Conservation (phyloP, 1,284 basidiomycete species). For the Ceratobasidium sp. region DNA sequence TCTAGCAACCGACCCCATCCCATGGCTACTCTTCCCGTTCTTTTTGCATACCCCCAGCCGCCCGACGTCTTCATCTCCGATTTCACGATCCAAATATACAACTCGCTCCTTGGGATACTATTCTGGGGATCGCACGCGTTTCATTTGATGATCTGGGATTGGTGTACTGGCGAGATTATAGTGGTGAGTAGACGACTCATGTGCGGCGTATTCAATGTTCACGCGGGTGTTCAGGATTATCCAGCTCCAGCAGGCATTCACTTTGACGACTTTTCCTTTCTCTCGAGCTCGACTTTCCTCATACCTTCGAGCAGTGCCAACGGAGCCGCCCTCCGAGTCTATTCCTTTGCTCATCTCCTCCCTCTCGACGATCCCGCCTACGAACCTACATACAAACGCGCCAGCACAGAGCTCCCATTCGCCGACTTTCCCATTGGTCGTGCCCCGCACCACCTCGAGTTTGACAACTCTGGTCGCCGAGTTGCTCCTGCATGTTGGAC, state of each 20-base stretch:
- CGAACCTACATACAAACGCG: background rate
- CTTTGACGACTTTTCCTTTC: constrained; percentile 31
- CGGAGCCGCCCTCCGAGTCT: constrained; percentile 44
- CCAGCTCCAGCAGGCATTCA: constrained; percentile 31
- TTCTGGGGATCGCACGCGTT: constrained; percentile 35
- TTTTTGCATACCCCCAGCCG: constrained; percentile 29
- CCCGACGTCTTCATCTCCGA: constrained; percentile 34
- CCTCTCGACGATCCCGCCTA: constrained; percentile 53
- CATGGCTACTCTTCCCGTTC: constrained; percentile 35
- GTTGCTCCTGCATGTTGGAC: constrained; percentile 34
- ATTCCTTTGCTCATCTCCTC: constrained; percentile 48
- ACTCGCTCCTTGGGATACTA: constrained; percentile 32
- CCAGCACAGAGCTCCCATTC: background rate
- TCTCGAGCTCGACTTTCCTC: constrained; percentile 25
- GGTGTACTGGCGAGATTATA: constrained; percentile 30
- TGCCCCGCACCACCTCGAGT: constrained; percentile 32
- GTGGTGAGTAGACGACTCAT: constrained; percentile 1
- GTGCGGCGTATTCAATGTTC: background rate
- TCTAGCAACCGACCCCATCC: constrained; percentile 33
- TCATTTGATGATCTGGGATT: constrained; percentile 36
- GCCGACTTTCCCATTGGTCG: constrained; percentile 17
- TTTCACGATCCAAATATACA: constrained; percentile 35
- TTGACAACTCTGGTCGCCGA: constrained; percentile 31
- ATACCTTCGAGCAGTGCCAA: constrained; percentile 29
- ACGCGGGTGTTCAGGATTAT: constrained; percentile 12